Conservation (phyloP, 805 yeast genomes). For the Wickerhamiella bombiphila region DNA sequence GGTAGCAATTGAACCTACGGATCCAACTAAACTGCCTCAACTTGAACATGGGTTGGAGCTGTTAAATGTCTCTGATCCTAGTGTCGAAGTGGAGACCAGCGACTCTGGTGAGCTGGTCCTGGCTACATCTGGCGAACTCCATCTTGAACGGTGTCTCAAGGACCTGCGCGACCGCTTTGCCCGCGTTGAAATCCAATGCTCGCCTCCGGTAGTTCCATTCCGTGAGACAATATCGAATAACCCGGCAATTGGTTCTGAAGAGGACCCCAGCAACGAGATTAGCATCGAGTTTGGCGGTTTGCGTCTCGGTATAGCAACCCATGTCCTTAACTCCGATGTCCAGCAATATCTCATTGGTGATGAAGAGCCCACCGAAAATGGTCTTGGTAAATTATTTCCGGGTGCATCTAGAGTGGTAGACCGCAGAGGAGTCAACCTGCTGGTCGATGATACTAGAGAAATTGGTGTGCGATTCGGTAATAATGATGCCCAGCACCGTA, state of each 20-base stretch:
- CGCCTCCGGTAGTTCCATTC: slow-evolving; percentile 90
- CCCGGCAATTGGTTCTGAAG: slow-evolving; percentile 29
- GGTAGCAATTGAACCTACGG: slow-evolving; percentile 90
- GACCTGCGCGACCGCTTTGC: slow-evolving; percentile 80
- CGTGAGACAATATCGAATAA: slow-evolving; percentile 59
- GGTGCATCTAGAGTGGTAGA: neutral
- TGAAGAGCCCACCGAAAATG: slow-evolving; percentile 29
- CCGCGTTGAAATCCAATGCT: slow-evolving; percentile 68
- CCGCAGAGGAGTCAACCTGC: slow-evolving; percentile 31
- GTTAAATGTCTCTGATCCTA: slow-evolving; percentile 83
- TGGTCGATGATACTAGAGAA: slow-evolving; percentile 37
- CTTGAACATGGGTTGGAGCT: slow-evolving; percentile 66
- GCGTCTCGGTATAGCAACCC: slow-evolving; percentile 9
- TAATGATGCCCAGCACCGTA: slow-evolving; percentile 16
- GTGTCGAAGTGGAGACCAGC: slow-evolving; percentile 72
- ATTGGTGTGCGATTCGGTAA: neutral
- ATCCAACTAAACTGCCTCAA: slow-evolving; percentile 56
- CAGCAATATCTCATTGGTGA: slow-evolving; percentile 27
- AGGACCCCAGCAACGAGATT: slow-evolving; percentile 15
- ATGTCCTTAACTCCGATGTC: slow-evolving; percentile 16
- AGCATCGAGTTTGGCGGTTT: slow-evolving; percentile 32
- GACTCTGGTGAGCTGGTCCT: slow-evolving; percentile 88
- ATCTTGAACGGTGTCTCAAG: slow-evolving; percentile 83
- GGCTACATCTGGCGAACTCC: slow-evolving; percentile 94
- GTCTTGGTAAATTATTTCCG: neutral